Conservation (phyloP, 2,329 filamentous ascomycete genomes). For the Davidsoniella virescens region DNA sequence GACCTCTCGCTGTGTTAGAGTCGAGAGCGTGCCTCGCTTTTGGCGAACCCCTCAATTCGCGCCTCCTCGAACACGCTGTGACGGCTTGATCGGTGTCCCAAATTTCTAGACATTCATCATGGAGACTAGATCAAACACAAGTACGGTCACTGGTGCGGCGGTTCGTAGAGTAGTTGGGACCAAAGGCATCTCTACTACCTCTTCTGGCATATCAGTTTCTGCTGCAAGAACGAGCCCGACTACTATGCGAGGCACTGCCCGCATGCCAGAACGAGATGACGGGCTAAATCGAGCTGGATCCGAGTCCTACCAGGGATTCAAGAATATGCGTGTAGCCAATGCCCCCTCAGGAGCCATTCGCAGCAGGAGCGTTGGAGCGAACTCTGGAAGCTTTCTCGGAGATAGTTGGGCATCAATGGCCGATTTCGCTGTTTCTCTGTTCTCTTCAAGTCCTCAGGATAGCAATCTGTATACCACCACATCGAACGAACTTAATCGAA, state of each 20-base stretch:
- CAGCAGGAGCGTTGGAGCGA: conserved; percentile 5
- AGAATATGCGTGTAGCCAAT: background rate
- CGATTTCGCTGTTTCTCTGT: conserved; percentile 12
- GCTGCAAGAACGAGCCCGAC: conserved; percentile 3
- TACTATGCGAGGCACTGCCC: conserved; percentile 10
- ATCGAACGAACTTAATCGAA: too few species aligned
- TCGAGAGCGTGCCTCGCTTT: too few species aligned
- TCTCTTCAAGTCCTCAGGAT: conserved; percentile 5
- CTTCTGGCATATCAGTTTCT: background rate
- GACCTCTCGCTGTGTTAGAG: too few species aligned
- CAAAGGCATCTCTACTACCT: background rate
- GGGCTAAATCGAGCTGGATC: background rate
- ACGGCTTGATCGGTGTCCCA: too few species aligned
- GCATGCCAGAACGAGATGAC: conserved; percentile 8
- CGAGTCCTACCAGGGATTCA: background rate
- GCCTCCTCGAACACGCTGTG: too few species aligned
- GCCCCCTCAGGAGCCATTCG: background rate
- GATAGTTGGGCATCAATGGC: conserved; percentile 12
- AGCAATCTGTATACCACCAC: background rate
- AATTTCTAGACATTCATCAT: background rate
- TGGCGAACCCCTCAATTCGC: too few species aligned
- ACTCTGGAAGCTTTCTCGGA: conserved; percentile 8
- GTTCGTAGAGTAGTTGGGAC: background rate
- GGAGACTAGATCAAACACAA: background rate
- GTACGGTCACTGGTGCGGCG: background rate